phyloP scores from a whole-genome alignment of 2,329 filamentous ascomycete species.

The Scedosporium boydii region DNA sequence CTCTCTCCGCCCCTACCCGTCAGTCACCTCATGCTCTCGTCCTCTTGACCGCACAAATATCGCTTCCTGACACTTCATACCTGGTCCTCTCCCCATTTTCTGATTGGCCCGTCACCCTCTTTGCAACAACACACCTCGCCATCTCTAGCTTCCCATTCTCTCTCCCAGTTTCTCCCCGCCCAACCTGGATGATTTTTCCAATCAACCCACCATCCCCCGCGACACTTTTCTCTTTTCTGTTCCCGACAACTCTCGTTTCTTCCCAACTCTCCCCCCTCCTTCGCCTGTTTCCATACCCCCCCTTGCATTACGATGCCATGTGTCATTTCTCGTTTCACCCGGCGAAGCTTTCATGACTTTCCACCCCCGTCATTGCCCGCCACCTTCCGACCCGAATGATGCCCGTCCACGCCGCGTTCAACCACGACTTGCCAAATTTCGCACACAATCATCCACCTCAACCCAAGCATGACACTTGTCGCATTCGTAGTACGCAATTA shows the following conservation, averaged over 20 bases:
- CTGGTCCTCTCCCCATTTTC: conserved; percentile 1
- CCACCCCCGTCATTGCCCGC: neutral
- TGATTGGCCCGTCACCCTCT: conserved; percentile 2
- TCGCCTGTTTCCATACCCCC: neutral
- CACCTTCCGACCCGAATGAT: neutral
- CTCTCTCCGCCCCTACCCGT: neutral
- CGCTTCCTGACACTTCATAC: neutral
- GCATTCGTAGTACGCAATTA: neutral
- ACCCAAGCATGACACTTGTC: neutral
- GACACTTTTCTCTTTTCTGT: neutral
- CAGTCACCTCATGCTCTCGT: neutral
- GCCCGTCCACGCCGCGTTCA: neutral
- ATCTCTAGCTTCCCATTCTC: neutral
- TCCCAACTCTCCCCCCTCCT: neutral
- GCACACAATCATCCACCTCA: neutral
- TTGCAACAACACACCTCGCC: neutral
- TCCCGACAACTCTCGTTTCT: conserved; percentile 5
- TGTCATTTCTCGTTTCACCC: conserved; percentile 6
- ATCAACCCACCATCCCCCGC: conserved; percentile 5
- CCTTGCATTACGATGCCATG: conserved; percentile 6
- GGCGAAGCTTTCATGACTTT: neutral
- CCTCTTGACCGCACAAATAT: neutral
- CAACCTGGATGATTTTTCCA: conserved; percentile 1
- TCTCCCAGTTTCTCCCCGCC: neutral
- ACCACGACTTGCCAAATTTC: neutral